Evolutionary conservation across 768 basidiomycete species (phyloP), one percentile per base, ranked within the genome.

Genomic region (Aureoboletus auriporus): DNA sequence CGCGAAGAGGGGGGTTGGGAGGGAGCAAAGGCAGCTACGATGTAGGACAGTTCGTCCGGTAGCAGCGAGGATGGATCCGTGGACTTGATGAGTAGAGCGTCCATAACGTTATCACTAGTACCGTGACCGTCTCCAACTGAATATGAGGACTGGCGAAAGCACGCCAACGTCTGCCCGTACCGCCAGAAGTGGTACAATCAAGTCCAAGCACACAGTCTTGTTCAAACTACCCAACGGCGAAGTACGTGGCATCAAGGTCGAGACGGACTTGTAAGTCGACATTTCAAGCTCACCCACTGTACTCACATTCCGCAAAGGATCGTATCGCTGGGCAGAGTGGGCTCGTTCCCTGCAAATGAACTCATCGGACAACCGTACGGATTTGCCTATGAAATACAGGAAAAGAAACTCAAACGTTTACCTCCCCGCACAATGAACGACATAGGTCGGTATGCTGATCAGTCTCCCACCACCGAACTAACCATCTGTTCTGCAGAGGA

Each of bases 351-450:
- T 50, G 76, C 84, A 14, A 81, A 82, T 50, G 83, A 91, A 44
- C 77, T 99, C 29, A 74, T 95, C 28, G 83, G 82, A 23, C 80
- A 91, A 50, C 85, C 84, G 2, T 97, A 88, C 63, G 96, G 95
- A 5, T 74, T 93, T 50, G 83, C 89, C 0, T 93, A 94, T 66
- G 93, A 97, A 64, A 86, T 98, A 47, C 65, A 73, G 14, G 79
- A 80, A 58, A 89, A 86, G 61, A 82, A 77, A 49, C 76, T 93
- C 54, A 78, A 70, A 47, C 71, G 80, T 28, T 58, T 86, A 29
- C 77, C 83, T 46, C 79, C 85, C 38, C 76, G 72, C 44, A 79
- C 78, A 9, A 67, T 90, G 60, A 79, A 86, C 60, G 92, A 94
- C 69, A 76, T 93, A 57, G 91, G 93, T 91, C 67, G 41, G 58